Evolutionary conservation across 1,284 basidiomycete species (phyloP).

Genomic region (Austroboletus olivaceoglutinosus): DNA sequence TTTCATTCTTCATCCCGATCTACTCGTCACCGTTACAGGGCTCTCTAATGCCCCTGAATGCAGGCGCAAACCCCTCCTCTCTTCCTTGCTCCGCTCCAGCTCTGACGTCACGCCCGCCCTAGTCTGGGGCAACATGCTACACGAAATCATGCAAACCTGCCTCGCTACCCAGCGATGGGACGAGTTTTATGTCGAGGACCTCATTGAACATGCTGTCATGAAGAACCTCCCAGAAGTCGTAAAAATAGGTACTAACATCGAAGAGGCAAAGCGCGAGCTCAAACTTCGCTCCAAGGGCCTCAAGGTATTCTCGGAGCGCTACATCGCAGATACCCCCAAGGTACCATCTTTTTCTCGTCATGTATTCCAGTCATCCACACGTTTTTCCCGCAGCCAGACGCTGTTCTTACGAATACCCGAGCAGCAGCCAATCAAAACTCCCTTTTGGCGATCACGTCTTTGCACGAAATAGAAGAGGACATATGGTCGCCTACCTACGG

Average conservation of each 20-base stretch:
- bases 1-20: constrained; percentile 85
- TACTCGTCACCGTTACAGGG: constrained; percentile 85
- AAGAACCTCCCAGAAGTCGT: constrained; percentile 59
- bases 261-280: constrained; percentile 64
- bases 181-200: constrained; percentile 50
- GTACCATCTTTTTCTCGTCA: constrained; percentile 33
- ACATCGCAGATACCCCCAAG: constrained; percentile 60
- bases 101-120: constrained; percentile 63
- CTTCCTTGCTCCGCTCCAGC: constrained; percentile 55
- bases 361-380: background rate
- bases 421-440: constrained; percentile 46
- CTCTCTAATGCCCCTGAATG: constrained; percentile 83
- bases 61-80: constrained; percentile 76
- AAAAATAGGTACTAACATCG: constrained; percentile 56
- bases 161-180: constrained; percentile 63
- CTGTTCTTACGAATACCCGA: constrained; percentile 64
- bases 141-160: constrained; percentile 84
- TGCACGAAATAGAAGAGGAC: constrained; percentile 93
- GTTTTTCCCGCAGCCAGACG: constrained; percentile 48
- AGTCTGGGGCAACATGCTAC: constrained; percentile 88
- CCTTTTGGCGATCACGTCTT: constrained; percentile 66
- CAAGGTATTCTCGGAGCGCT: constrained; percentile 61
- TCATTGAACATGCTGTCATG: constrained; percentile 55
- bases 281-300: constrained; percentile 61
- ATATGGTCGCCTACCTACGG: constrained; percentile 97